Evolutionary conservation across 208 protist species (phyloP), one percentile per base, ranked within the genome.

Genomic region (Crithidia thermophila): DNA sequence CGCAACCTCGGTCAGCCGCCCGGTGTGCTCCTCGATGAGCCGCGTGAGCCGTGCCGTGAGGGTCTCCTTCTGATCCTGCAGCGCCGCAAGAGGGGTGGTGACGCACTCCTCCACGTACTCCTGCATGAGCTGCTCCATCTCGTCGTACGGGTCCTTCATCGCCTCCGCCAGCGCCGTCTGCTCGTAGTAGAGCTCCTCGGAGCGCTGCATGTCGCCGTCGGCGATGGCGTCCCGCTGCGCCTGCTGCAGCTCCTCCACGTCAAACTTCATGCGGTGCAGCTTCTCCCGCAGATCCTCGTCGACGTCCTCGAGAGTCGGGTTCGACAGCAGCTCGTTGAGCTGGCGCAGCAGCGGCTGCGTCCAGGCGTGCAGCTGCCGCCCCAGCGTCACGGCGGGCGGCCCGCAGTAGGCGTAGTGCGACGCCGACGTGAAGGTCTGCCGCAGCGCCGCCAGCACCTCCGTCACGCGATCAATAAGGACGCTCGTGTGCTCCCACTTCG

Each of bases 171-270:
- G 60, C n/a, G 76, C 69, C 21, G 77, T 84, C 60, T 90, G 77
- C 67, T 88, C 62, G 75, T 90, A 91, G 71, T 95, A 95, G 14
- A 95, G 62, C 21, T 87, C 70, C 68, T 95, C 90, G 3, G 81
- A 84, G 43, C 70, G 71, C 46, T 88, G 74, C 90, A 95, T 95
- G 47, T 95, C 87, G 25, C 90, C 90, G 61, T 87, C 82, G 1
- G 67, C 68, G 37, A 93, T 85, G 40, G 90, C 90, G 40, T 90
- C 67, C 62, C 85, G 73, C 66, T 95, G 90, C 34, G 82, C 79
- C 45, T 88, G 85, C 64, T 85, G 78, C 37, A 88, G 77, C 72
- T 90, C 85, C 36, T 93, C 77, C 2, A 83, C 74, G 49, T 93
- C 87, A 50, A 95, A 95, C 18, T 67, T 53, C 20, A 87, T 76